phyloP scores from a whole-genome alignment of 2,329 filamentous ascomycete genomes.

The Botryotinia calthae region DNA sequence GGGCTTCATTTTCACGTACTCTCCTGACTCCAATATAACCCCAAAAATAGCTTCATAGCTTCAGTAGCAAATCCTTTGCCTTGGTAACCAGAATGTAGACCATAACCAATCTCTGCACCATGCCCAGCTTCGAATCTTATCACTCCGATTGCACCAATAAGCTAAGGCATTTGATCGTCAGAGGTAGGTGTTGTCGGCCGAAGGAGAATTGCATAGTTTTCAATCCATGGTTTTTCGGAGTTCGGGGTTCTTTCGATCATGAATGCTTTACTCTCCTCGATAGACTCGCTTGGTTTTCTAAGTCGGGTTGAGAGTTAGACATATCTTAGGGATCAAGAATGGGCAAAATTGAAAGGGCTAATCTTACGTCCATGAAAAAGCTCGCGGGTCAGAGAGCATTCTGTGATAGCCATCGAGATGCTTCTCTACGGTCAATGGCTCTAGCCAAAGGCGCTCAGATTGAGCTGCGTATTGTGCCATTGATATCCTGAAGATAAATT shows the following conservation, averaged over 20 bases:
- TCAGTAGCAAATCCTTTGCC: constrained; percentile 28
- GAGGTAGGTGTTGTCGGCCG: constrained; percentile 8
- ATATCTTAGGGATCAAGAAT: neutral
- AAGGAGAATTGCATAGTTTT: constrained; percentile 31
- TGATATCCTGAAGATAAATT: neutral
- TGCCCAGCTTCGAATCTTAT: constrained; percentile 22
- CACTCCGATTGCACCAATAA: constrained; percentile 26
- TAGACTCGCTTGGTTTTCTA: neutral
- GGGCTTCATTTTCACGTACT: constrained; percentile 6
- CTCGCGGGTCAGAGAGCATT: constrained; percentile 20
- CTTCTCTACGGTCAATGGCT: constrained; percentile 25
- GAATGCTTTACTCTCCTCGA: constrained; percentile 19
- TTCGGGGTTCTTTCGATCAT: constrained; percentile 18
- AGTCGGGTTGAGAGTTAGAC: neutral
- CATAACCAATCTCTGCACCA: constrained; percentile 28
- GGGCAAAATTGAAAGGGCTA: too few relatives aligned
- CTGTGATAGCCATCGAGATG: constrained; percentile 29
- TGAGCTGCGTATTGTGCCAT: constrained; percentile 25
- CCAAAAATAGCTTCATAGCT: constrained; percentile 25
- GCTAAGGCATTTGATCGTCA: constrained; percentile 9
- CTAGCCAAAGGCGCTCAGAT: constrained; percentile 29
- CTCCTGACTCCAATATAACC: constrained; percentile 13
- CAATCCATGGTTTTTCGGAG: constrained; percentile 25
- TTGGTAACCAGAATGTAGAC: constrained; percentile 24
- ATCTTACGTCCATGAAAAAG: constrained; percentile 26